phyloP scores from a whole-genome alignment of 805 yeast genomes.

The Saccharomycopsis amapae region DNA sequence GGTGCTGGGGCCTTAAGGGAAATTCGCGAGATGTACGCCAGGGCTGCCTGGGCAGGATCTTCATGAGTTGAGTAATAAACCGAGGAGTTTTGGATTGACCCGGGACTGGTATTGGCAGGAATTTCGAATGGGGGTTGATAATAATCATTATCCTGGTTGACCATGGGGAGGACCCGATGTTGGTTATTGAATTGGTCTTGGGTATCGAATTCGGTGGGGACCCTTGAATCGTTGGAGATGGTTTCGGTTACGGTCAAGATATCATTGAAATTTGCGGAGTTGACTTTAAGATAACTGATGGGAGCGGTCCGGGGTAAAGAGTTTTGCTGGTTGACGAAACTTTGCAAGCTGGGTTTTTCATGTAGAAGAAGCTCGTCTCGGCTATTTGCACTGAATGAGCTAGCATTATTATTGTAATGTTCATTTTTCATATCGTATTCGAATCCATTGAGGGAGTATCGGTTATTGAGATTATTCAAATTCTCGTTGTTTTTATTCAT shows the following conservation, averaged over 20 bases:
- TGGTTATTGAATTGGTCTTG: background rate
- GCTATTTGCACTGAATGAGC: background rate
- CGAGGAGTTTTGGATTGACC: too few relatives aligned
- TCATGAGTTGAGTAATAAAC: too few relatives aligned
- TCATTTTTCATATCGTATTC: constrained; percentile 4
- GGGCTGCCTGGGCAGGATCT: too few relatives aligned
- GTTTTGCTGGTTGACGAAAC: background rate
- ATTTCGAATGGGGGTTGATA: too few relatives aligned
- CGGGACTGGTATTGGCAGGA: background rate
- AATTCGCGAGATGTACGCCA: too few relatives aligned
- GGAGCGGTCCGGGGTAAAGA: background rate
- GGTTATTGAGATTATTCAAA: constrained; percentile 4
- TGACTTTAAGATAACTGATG: background rate
- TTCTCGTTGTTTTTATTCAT: constrained; percentile 6
- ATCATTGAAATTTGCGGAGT: background rate
- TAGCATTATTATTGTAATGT: background rate
- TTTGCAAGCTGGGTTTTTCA: constrained; percentile 2
- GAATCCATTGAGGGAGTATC: constrained; percentile 3
- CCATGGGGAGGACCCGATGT: background rate
- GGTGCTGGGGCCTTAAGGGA: too few relatives aligned
- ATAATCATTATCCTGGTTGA: too few relatives aligned
- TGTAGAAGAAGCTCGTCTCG: background rate
- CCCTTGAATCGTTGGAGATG: constrained; percentile 1
- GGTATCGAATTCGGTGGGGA: background rate
- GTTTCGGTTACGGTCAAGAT: constrained; percentile 3